Percentiles rank a stretch among this genome's conserved stretches.
phyloP scores from a whole-genome alignment of 257 asterid species.

The Plectranthus barbatus region DNA sequence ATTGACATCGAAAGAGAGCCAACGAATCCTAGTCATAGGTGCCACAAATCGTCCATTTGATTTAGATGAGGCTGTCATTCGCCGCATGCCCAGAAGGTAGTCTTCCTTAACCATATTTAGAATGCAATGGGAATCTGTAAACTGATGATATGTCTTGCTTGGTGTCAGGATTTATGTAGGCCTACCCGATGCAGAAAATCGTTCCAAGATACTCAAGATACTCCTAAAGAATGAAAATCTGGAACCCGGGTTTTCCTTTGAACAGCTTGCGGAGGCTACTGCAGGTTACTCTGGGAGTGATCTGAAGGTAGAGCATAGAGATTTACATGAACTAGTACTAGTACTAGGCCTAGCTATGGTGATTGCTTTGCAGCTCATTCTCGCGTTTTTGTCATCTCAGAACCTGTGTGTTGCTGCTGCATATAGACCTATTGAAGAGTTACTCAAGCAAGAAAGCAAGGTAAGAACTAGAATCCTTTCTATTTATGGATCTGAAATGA shows the following conservation, averaged over 20 bases:
- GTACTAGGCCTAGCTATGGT: not conserved
- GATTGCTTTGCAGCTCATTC: not conserved
- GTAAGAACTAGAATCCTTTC: not conserved
- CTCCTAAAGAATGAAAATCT: slow-evolving; percentile 68
- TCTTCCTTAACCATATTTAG: not conserved
- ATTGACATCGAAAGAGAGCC: slow-evolving; percentile 47
- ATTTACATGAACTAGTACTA: slow-evolving; percentile 8
- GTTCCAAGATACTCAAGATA: slow-evolving; percentile 68
- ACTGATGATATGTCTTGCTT: slow-evolving; percentile 8
- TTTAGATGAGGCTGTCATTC: slow-evolving; percentile 79
- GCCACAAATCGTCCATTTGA: slow-evolving; percentile 81
- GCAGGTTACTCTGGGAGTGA: slow-evolving; percentile 98
- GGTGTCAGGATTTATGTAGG: slow-evolving; percentile 72
- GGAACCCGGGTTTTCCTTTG: slow-evolving; percentile 53
- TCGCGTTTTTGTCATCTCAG: not conserved
- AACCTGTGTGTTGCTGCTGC: slow-evolving; percentile 59
- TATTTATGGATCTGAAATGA: too few species aligned
- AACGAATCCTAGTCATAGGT: slow-evolving; percentile 61
- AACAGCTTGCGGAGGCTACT: slow-evolving; percentile 80
- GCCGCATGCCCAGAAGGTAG: slow-evolving; percentile 68
- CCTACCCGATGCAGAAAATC: slow-evolving; percentile 85
- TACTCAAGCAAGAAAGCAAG: not conserved
- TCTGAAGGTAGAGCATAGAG: slow-evolving; percentile 50
- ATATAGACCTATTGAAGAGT: not conserved
- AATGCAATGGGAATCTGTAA: not conserved